Base-by-base conservation (phyloP, 139 green algal genomes). In the Coelastrella sp. region DNA sequence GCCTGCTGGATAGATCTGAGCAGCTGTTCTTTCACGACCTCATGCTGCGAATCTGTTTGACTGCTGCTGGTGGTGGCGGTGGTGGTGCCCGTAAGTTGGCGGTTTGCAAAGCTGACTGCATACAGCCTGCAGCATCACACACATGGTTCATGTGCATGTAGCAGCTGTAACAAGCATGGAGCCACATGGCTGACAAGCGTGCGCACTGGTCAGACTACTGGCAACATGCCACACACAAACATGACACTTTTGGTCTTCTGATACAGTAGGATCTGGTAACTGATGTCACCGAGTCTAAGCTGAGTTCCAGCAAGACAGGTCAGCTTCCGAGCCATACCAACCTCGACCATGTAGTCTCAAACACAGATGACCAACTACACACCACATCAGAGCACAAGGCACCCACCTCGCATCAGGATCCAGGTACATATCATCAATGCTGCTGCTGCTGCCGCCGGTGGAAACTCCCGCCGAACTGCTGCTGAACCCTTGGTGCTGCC, bases 401-500 rank as follows among this genome's bases (percentile, higher is more conserved):
- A 14, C 79, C 54, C 56, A 85, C 79, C 58, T 85, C 17, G 79
- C 79, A 13, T 85, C 60, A 59, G 80, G 59, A 19, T 86, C 59
- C 59, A 86, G 19, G 22, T 86, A 86, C 22, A 86, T 22, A 5
- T 73, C n/a, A 7, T 86, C 59, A 58, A 60, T 23, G 54, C 47
- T 66, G 47, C 77, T 65, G 77, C 77, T 85, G 79, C 79, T 71
- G 79, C 58, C 73, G 58, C 79, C 16, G 73, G 7, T 78, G 32
- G 32, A 47, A 47, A 47, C 32, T 47, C 32, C 32, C 32, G 32
- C 32, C 32, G 32, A 47, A 47, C 32, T 16, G 22, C n/a, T 59
- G 22, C 75, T 58, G 11, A 4, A 60, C 74, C 74, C 16, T 22
- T 74, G 57, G 56, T 85, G 79, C 19, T 85, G 58, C 80, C 10